Evolutionary conservation across 228 moss, liverwort and hornwort genomes (phyloP), one percentile per base, ranked within the genome.

Genomic region (Sphagnum fallax): DNA sequence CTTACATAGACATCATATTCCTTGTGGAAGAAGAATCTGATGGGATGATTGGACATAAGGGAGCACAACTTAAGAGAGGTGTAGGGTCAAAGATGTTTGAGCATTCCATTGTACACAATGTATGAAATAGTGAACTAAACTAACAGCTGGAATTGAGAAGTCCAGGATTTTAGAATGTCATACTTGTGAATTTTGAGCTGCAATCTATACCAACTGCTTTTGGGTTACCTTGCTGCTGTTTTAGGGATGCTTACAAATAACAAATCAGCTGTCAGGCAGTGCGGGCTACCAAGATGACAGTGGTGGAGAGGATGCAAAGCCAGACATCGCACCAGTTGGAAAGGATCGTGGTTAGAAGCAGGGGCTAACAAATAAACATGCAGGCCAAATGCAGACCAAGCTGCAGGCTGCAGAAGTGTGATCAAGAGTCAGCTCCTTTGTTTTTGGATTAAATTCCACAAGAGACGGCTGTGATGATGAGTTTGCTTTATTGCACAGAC

Each of bases 241-340:
- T 32, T 32, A 84, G 84, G 73, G 68, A 52, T 70, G 50, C 4
- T 77, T 77, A 6, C 71, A 69, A 4, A 66, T 47, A 3, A 59
- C 69, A 67, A 55, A 55, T 12, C 55, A 55, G 12, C 55, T 55
- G 4, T 55, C 55, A 55, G 69, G 70, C 32, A 73, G 71, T 15
- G 76, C 75, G 5, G 59, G 32, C 49, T 85, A 83, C 68, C 86
- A 82, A 62, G 85, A 91, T 13, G 94, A 92, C 67, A 92, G 90
- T 53, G 65, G 66, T 5, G 90, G 87, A 60, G 95, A 90, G 75
- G 92, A 90, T 62, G 95, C 80, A 8, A 95, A 82, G 66, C 85
- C 92, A 52, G 90, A 95, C 66, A 87, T 78, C 61, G 77, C 52
- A 77, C 79, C 10, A 82, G 80, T 64, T 82, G 78, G 86, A 78